phyloP scores from a whole-genome alignment of 352 stramenopile genomes.

The Pythium rishiriense region DNA sequence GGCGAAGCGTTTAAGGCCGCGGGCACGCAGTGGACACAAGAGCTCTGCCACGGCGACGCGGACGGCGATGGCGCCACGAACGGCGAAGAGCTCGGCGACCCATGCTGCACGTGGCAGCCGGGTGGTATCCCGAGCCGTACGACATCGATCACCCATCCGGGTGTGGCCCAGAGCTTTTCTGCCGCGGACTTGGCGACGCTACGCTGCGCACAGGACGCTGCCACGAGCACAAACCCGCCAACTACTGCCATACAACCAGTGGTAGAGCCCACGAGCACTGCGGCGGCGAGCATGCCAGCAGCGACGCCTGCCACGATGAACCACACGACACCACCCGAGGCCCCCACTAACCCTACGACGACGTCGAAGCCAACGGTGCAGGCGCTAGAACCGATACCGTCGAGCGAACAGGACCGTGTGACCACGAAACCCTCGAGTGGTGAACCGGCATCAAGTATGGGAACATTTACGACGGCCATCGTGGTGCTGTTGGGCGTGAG shows the following conservation, averaged over 20 bases:
- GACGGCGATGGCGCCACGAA: conserved; percentile 86
- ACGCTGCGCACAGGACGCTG: conserved; percentile 12
- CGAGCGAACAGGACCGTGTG: not conserved
- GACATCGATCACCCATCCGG: conserved; percentile 30
- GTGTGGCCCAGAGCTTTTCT: conserved; percentile 33
- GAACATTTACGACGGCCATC: not conserved
- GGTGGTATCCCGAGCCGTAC: conserved; percentile 1
- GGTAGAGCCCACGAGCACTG: not conserved
- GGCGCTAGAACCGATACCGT: not conserved
- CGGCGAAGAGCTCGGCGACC: conserved; percentile 87
- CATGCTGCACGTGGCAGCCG: conserved; percentile 70
- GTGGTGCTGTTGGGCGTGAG: not conserved
- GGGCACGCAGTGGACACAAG: conserved; percentile 48
- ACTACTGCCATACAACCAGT: not conserved
- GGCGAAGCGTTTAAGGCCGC: conserved; percentile 50
- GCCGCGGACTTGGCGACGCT: conserved; percentile 21
- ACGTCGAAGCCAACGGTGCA: not conserved
- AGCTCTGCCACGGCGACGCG: conserved; percentile 63
- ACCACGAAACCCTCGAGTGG: not conserved
- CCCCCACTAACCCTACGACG: not conserved
- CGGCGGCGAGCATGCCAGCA: not conserved
- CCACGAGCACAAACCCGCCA: not conserved
- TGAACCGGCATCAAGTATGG: not conserved
- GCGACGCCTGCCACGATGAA: not conserved
- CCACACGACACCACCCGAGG: not conserved